A percentile compares a stretch with the other conserved stretches of the same genome.
Evolutionary conservation across 768 basidiomycete species (phyloP).

Genomic region (Boletus pseudo-olivaceus): DNA sequence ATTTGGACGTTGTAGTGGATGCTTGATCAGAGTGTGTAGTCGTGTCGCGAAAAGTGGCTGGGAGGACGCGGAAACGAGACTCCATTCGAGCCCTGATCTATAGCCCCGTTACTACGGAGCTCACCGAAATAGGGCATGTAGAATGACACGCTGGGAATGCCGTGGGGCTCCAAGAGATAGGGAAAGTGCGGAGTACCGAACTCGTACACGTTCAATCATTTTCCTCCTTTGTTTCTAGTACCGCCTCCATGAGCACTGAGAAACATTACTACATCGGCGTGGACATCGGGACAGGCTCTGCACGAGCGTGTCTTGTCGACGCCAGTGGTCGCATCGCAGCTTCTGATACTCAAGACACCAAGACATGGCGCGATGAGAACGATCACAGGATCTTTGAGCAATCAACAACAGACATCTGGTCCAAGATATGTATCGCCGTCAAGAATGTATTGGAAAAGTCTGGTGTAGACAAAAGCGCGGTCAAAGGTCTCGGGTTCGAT

Average conservation of each 20-base stretch:
- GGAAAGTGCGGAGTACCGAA: slow-evolving; percentile 11
- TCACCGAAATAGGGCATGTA: slow-evolving; percentile 3
- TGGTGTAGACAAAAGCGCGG: slow-evolving; percentile 49
- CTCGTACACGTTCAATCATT: slow-evolving; percentile 4
- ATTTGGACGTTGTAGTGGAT: slow-evolving; percentile 20
- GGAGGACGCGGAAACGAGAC: background rate
- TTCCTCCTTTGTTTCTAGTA: background rate
- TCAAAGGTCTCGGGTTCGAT: slow-evolving; percentile 92
- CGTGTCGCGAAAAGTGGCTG: background rate
- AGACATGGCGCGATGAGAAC: slow-evolving; percentile 76
- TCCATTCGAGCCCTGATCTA: background rate
- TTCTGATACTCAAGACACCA: slow-evolving; percentile 77
- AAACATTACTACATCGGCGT: slow-evolving; percentile 63
- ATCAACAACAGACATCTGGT: slow-evolving; percentile 87
- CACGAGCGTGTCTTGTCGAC: slow-evolving; percentile 78
- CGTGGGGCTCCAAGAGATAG: background rate
- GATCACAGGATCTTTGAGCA: slow-evolving; percentile 97
- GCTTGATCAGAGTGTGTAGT: background rate
- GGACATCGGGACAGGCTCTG: slow-evolving; percentile 93
- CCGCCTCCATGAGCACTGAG: slow-evolving; percentile 33
- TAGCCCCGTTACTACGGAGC: no score
- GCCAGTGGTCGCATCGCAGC: slow-evolving; percentile 66
- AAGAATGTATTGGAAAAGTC: slow-evolving; percentile 60
- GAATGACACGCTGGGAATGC: background rate
- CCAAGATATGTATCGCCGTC: slow-evolving; percentile 57